Base-by-base conservation (phyloP, 129 eudicot species). In the Tanacetum coccineum region DNA sequence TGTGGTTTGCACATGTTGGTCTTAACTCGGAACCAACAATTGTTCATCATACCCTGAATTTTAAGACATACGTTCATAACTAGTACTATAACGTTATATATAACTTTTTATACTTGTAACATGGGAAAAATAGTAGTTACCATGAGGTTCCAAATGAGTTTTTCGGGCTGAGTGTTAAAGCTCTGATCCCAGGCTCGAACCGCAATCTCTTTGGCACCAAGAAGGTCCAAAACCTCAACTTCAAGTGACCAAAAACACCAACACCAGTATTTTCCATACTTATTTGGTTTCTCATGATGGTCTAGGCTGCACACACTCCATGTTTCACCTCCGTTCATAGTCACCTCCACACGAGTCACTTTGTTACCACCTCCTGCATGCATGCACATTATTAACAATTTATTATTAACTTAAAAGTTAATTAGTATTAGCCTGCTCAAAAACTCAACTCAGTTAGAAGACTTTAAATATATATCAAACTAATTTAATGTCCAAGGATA, bases 231-330 rank as follows among this genome's bases (percentile, higher is more conserved):
- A 6, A 93, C 96, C 70, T 93, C 96, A 13, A 93, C 98, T 68
- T 93, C 95, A 11, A 93, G 66, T 3, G 96, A 88, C 98, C 98
- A 93, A 74, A 93, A 93, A 45, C 98, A 93, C 98, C 98, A 93
- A 45, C 99, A 94, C 99, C 99, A 89, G 52, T 82, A 94, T 18
- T 84, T 89, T 13, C 93, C 97, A 62, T 89, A 94, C 67, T 81
- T 84, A 78, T 74, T 94, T 14, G 87, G 83, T 82, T 83, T 94
- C 69, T 94, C 99, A 13, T 62, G 86, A 62, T 71, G 90, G 63
- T 94, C 97, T 76, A 94, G 42, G 1, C 39, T 69, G 47, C 86
- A 66, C 22, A 87, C 85, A 6, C 72, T 80, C 96, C 96, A 94
- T 45, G 95, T 84, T 28, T 94, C 97, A 1, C 99, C 99, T 14